A percentile compares a stretch with the other conserved stretches of the same genome.
Evolutionary conservation across 768 basidiomycete species (phyloP).

Genomic region (Punctularia strigosozonata): DNA sequence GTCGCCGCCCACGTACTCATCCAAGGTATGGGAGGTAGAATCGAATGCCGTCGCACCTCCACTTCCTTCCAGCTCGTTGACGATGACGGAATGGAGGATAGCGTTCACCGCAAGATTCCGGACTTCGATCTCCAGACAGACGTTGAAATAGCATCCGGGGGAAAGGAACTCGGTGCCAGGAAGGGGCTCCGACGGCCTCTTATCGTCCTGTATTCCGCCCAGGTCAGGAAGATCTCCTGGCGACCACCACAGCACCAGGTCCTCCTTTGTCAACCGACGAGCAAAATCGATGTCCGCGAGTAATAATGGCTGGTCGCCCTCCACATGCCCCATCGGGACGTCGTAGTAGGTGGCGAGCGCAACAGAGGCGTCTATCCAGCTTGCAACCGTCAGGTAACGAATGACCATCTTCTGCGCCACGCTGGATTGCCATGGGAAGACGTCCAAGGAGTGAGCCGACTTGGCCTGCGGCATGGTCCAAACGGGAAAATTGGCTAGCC

Average conservation of each 20-base stretch:
- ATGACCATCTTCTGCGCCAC: conserved; percentile 75
- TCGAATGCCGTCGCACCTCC: conserved; percentile 92
- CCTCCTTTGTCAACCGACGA: conserved; percentile 74
- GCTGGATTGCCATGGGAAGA: conserved; percentile 83
- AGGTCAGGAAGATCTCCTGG: conserved; percentile 80
- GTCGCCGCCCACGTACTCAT: conserved; percentile 74
- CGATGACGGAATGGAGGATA: conserved; percentile 84
- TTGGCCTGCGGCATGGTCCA: conserved; percentile 79
- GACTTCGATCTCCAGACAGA: conserved; percentile 81
- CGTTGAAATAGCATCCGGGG: conserved; percentile 85
- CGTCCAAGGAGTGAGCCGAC: conserved; percentile 59
- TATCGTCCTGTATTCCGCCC: conserved; percentile 87
- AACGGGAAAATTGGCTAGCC: conserved; percentile 76
- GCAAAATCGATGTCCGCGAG: conserved; percentile 88
- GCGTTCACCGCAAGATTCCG: conserved; percentile 92
- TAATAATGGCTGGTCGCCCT: conserved; percentile 80
- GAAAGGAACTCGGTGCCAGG: conserved; percentile 76
- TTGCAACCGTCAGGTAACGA: conserved; percentile 68
- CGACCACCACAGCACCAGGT: conserved; percentile 97
- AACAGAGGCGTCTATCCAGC: conserved; percentile 71
- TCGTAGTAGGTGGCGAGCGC: conserved; percentile 86
- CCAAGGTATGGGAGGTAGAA: conserved; percentile 80
- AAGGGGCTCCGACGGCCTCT: conserved; percentile 61
- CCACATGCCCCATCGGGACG: conserved; percentile 85
- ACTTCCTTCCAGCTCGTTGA: conserved; percentile 96